Conservation (phyloP, 768 basidiomycete species). For the Hydnomerulius pinastri region DNA sequence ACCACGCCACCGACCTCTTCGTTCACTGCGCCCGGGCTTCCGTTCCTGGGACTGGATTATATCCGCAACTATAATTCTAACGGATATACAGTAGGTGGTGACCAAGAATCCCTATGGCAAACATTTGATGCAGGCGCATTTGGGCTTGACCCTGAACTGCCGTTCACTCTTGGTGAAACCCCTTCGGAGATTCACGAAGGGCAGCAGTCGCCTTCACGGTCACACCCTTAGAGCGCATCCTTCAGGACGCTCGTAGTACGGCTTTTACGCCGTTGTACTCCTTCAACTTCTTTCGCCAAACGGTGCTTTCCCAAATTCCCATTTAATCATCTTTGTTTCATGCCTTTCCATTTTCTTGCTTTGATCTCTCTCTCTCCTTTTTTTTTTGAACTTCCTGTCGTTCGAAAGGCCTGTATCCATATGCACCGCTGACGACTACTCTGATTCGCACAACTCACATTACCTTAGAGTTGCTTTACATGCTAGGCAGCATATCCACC, state of each 20-base stretch:
- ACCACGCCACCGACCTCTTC: constrained; percentile 62
- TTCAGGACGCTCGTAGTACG: neutral
- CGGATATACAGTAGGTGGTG: constrained; percentile 31
- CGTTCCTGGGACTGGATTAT: constrained; percentile 82
- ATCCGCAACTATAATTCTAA: constrained; percentile 74
- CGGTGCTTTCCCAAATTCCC: neutral
- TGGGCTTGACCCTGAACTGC: constrained; percentile 74
- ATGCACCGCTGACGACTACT: constrained; percentile 22
- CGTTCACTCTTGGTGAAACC: constrained; percentile 57
- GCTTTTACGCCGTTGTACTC: constrained; percentile 12
- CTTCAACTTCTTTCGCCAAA: constrained; percentile 15
- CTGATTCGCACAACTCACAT: constrained; percentile 6
- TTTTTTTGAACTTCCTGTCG: neutral
- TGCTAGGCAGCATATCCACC: constrained; percentile 27
- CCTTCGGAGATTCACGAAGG: constrained; percentile 30
- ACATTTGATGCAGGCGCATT: constrained; percentile 76
- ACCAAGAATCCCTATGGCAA: constrained; percentile 49
- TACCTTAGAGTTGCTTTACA: constrained; percentile 30
- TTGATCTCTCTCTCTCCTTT: constrained; percentile 4
- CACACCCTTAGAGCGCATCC: constrained; percentile 16
- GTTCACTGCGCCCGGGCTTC: constrained; percentile 74
- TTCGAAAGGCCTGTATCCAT: constrained; percentile 31
- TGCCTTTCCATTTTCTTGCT: constrained; percentile 6
- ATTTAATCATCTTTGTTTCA: neutral
- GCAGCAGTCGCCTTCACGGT: constrained; percentile 27